Evolutionary conservation across 2,329 filamentous ascomycete genomes (phyloP).

Genomic region (Ramularia endophylla): DNA sequence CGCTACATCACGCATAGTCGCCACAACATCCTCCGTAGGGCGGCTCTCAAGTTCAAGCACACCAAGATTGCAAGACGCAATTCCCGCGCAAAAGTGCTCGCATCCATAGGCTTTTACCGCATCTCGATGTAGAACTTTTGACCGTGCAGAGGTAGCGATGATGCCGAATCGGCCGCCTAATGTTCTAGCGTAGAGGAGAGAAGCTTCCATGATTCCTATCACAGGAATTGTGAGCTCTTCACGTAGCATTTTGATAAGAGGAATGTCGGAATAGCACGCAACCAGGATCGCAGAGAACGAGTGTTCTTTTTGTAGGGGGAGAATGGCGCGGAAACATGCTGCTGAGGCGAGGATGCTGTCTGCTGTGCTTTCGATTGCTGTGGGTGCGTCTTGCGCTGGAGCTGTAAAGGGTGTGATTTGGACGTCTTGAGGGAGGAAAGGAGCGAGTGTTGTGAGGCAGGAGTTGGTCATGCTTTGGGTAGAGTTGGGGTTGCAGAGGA

Average conservation of each 20-base stretch:
- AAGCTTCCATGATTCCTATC: slow-evolving; percentile 49
- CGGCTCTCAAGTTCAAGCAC: slow-evolving; percentile 42
- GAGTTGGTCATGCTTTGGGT: slow-evolving; percentile 43
- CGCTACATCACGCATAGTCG: slow-evolving; percentile 36
- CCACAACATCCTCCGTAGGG: slow-evolving; percentile 35
- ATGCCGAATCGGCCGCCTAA: slow-evolving; percentile 45
- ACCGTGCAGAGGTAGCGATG: slow-evolving; percentile 37
- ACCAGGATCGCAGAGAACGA: slow-evolving; percentile 44
- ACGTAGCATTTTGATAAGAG: slow-evolving; percentile 41
- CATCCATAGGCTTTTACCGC: slow-evolving; percentile 39
- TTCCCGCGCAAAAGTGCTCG: slow-evolving; percentile 38
- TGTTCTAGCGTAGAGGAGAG: slow-evolving; percentile 45
- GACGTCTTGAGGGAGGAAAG: slow-evolving; percentile 43
- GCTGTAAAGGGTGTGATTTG: slow-evolving; percentile 47
- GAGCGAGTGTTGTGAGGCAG: slow-evolving; percentile 40
- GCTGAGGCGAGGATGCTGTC: slow-evolving; percentile 48
- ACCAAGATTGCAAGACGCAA: slow-evolving; percentile 37
- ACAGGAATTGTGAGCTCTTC: slow-evolving; percentile 42
- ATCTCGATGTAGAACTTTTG: slow-evolving; percentile 37
- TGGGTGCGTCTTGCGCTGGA: slow-evolving; percentile 41
- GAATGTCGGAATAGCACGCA: slow-evolving; percentile 46
- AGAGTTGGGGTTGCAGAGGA: slow-evolving; percentile 46
- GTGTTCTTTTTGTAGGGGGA: slow-evolving; percentile 35
- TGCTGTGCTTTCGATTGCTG: slow-evolving; percentile 46
- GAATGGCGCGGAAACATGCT: slow-evolving; percentile 41